These are phyloP conservation scores for Colletotrichum liriopes DNA, from an alignment of 2,329 filamentous ascomycete species.

Conservation along the genomic window DNA sequence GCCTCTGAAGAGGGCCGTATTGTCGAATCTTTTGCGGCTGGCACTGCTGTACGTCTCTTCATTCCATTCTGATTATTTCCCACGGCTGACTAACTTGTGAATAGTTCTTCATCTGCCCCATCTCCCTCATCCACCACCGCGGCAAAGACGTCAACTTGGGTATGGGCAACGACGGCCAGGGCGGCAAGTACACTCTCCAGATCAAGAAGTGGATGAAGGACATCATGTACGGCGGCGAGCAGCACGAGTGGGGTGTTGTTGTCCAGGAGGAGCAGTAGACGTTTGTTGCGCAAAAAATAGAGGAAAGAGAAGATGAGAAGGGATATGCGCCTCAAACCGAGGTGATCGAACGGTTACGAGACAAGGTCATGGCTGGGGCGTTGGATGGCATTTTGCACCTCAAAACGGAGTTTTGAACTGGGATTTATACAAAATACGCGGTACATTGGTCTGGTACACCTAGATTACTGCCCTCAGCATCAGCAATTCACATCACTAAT, in stretches of 20 bases:
- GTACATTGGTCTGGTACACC: slow-evolving; percentile 8
- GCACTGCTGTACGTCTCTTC: slow-evolving; percentile 80
- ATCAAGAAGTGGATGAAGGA: slow-evolving; percentile 79
- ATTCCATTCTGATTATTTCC: background rate
- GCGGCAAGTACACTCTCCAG: slow-evolving; percentile 70
- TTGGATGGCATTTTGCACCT: slow-evolving; percentile 20
- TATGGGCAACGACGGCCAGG: slow-evolving; percentile 68
- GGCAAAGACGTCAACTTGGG: slow-evolving; percentile 75
- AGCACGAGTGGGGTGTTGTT: slow-evolving; percentile 80
- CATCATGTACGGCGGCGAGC: slow-evolving; percentile 81
- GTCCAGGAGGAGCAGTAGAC: slow-evolving; percentile 72
- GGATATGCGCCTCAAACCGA: background rate
- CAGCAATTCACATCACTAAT: slow-evolving; percentile 12
- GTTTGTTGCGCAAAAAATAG: no score
- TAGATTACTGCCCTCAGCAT: slow-evolving; percentile 4
- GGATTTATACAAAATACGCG: slow-evolving; percentile 1
- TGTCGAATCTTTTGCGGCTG: slow-evolving; percentile 88
- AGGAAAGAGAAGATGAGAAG: background rate
- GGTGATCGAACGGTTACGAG: background rate
- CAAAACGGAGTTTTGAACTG: background rate
- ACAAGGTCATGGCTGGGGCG: slow-evolving; percentile 18
- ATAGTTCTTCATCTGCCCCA: slow-evolving; percentile 79
- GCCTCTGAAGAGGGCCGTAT: slow-evolving; percentile 83
- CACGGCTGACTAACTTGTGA: slow-evolving; percentile 41
- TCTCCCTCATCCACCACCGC: slow-evolving; percentile 79